Evolutionary conservation across 805 yeast species (phyloP).

Genomic region (Teunomyces barrocoloradensis): DNA sequence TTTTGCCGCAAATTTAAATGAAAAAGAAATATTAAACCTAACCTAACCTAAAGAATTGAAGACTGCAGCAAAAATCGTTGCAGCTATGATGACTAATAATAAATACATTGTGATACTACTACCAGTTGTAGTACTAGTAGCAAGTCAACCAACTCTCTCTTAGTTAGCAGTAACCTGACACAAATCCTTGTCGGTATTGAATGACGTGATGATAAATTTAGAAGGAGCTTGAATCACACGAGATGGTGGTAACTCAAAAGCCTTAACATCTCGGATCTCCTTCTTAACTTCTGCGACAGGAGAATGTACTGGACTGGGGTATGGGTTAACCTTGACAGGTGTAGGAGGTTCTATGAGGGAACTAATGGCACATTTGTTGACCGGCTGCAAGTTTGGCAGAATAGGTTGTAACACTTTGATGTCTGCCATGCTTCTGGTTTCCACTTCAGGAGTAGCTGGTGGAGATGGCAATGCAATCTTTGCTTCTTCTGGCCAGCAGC

Average conservation of each 20-base stretch:
- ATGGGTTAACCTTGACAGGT: slow-evolving; percentile 20
- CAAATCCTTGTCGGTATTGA: slow-evolving; percentile 27
- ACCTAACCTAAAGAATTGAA: slow-evolving; percentile 3
- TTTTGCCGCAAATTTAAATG: slow-evolving; percentile 4
- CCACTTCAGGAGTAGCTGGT: not conserved
- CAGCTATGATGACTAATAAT: slow-evolving; percentile 4
- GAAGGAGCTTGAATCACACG: slow-evolving; percentile 5
- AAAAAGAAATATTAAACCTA: slow-evolving; percentile 4
- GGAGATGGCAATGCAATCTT: not conserved
- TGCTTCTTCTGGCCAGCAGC: slow-evolving; percentile 37
- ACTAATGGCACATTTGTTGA: slow-evolving; percentile 10
- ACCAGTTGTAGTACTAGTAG: not conserved
- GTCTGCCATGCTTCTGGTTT: slow-evolving; percentile 3
- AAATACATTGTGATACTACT: not conserved
- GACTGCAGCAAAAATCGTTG: not conserved
- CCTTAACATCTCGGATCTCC: slow-evolving; percentile 16
- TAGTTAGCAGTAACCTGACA: slow-evolving; percentile 14
- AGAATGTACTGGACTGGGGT: slow-evolving; percentile 32
- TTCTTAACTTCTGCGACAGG: slow-evolving; percentile 20
- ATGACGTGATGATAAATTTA: slow-evolving; percentile 34
- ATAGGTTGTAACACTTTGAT: slow-evolving; percentile 5
- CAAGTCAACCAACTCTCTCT: not conserved
- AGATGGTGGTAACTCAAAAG: slow-evolving; percentile 17
- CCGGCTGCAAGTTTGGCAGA: slow-evolving; percentile 4
- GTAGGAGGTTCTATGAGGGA: slow-evolving; percentile 12